Evolutionary conservation across 345 rosid genomes (phyloP), one percentile per base, ranked within the genome.

Genomic region (Eucalyptus microcorys): DNA sequence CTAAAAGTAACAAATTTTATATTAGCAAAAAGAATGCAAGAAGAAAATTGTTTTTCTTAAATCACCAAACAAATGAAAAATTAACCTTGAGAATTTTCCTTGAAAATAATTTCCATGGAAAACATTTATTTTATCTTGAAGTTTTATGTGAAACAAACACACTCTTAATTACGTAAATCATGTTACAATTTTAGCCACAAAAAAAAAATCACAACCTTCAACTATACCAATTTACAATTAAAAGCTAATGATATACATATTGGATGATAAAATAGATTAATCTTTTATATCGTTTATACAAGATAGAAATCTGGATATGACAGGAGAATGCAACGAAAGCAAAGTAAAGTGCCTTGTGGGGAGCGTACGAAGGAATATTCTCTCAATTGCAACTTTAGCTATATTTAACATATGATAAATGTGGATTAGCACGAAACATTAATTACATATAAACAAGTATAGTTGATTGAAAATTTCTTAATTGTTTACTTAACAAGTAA

Each of bases 121-220:
- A 24, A 10, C 0, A 0, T 10, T n/a, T 64, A 0, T 8, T 64
- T 32, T 8, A 7, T 64, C 11, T 2, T n/a, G 10, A 64, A 64
- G 40, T n/a, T 64, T 64, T 0, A 64, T n/a, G 3, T n/a, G 2
- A 64, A 64, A 64, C 10, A n/a, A 14, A n/a, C 10, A 34, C 22
- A 15, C 37, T 17, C 37, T 14, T 32, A n/a, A 64, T 64, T n/a
- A n/a, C 1, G 21, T 64, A 64, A 61, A 15, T 32, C 79, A 4
- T 8, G 40, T 66, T 66, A 66, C 12, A 66, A 16, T 32, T 66
- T 32, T 66, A 66, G 40, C 79, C 34, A 66, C 40, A 19, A 1
- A 7, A 7, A 59, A 14, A 64, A 64, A 61, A 57, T 2, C 40
- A 64, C 37, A 64, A 14, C 14, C 17, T 2, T 30, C 15, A 32